Evolutionary conservation across 2,329 filamentous ascomycete genomes (phyloP), one percentile per base, ranked within the genome.

Genomic region (Bimuria novae-zelandiae): DNA sequence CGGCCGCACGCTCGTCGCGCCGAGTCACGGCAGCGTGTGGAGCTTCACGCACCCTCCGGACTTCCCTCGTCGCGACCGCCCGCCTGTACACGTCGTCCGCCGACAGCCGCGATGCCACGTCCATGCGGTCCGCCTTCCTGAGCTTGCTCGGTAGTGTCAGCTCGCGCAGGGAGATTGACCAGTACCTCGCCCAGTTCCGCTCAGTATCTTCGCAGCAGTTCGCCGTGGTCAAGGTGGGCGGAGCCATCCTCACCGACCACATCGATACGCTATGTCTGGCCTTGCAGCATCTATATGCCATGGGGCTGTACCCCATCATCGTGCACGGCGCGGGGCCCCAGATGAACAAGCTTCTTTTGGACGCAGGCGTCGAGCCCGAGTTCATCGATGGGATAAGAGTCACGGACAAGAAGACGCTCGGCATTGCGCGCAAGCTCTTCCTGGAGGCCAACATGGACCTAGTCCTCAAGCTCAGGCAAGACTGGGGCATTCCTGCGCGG

Each of bases 181-280:
- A 97, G 77, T 97, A 97, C 76, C 87, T 97, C 54, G 94, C 92
- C 62, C 92, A 97, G 74, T 99, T 99, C 82, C 94, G 89, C 64
- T 96, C 92, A 29, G 92, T 97, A 57, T 94, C 92, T 39, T 96
- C 92, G 30, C 92, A 97, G 79, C 92, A 96, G 72, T 99, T 97
- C 75, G 93, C 92, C 62, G 93, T 99, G 43, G 96, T 99, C 77
- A 99, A 99, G 81, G 93, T 97, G 51, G 94, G 93, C 57, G 94
- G 93, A 57, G 94, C 93, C 59, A 97, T 97, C 68, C 84, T 99
- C 68, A 96, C 91, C 55, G 92, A 97, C 72, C 89, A 97, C 76
- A 83, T 97, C 51, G 89, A 96, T 74, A 92, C 92, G 68, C 85
- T 99, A 51, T 96, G 91, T 71, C 88, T 89, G 50, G 92, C 90